These are phyloP conservation scores for Penicillium macrosclerotiorum DNA, from an alignment of 495 filamentous ascomycete genomes.

Conservation along the genomic window DNA sequence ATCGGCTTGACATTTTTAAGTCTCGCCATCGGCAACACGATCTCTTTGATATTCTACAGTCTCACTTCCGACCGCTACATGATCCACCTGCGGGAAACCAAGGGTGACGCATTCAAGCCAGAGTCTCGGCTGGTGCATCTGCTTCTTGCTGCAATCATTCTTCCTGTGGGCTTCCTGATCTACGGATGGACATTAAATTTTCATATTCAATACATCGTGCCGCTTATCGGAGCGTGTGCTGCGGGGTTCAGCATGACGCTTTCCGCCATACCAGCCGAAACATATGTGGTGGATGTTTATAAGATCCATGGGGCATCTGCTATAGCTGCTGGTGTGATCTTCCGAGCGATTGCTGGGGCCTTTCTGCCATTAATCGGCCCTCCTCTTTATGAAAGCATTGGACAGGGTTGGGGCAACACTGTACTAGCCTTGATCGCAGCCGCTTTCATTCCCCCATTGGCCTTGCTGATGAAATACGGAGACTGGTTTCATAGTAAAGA, in stretches of 20 bases:
- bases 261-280: slow-evolving; percentile 2
- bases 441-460: slow-evolving; percentile 2
- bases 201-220: slow-evolving; percentile 9
- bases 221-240: slow-evolving; percentile 6
- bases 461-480: slow-evolving; percentile 3
- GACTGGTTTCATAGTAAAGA: not conserved
- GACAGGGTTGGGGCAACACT: slow-evolving; percentile 7
- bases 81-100: slow-evolving; percentile 1
- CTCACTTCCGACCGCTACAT: slow-evolving; percentile 5
- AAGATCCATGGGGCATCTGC: slow-evolving; percentile 7
- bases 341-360: slow-evolving; percentile 3
- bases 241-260: slow-evolving; percentile 3
- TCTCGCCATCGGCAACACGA: slow-evolving; percentile 4
- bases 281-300: slow-evolving; percentile 6
- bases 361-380: slow-evolving; percentile 8
- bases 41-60: slow-evolving; percentile 5
- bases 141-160: not conserved
- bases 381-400: slow-evolving; percentile 1
- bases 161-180: slow-evolving; percentile 1
- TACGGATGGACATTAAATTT: slow-evolving; percentile 7
- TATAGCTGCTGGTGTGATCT: slow-evolving; percentile 2
- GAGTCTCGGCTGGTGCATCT: slow-evolving; percentile 5
- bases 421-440: slow-evolving; percentile 2
- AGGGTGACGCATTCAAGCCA: not conserved
- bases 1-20: slow-evolving; percentile 4